Percentiles rank a stretch among this genome's conserved stretches.
Conservation (phyloP, 805 yeast genomes). For the Suhomyces xylopsoci region DNA sequence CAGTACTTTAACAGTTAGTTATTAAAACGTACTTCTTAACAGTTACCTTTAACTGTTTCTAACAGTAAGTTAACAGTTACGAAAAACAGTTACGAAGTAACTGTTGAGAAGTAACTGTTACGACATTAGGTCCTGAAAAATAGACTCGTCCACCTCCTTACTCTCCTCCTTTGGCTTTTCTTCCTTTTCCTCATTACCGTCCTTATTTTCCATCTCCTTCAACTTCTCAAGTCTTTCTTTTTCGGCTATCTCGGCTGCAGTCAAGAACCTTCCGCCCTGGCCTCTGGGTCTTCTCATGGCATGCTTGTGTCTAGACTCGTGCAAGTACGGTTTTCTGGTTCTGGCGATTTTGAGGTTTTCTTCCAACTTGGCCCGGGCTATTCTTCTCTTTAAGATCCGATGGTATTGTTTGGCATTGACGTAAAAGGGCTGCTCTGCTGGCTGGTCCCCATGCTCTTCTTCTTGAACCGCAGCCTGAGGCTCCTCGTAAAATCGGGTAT, state of each 20-base stretch:
- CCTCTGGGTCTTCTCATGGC: slow-evolving; percentile 99
- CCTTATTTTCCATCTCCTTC: slow-evolving; percentile 30
- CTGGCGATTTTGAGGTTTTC: slow-evolving; percentile 83
- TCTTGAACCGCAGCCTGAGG: slow-evolving; percentile 8
- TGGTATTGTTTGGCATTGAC: slow-evolving; percentile 98
- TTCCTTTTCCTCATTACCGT: slow-evolving; percentile 5
- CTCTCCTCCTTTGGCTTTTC: neutral
- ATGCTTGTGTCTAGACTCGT: slow-evolving; percentile 96
- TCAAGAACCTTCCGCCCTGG: slow-evolving; percentile 94
- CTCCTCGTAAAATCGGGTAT: slow-evolving; percentile 8
- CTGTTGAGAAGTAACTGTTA: too few species aligned
- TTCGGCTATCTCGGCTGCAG: slow-evolving; percentile 71
- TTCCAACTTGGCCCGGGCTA: slow-evolving; percentile 90
- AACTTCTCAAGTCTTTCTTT: slow-evolving; percentile 40
- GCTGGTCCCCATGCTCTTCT: slow-evolving; percentile 13
- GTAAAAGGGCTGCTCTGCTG: slow-evolving; percentile 84
- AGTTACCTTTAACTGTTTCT: too few species aligned
- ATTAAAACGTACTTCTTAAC: too few species aligned
- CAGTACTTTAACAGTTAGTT: too few species aligned
- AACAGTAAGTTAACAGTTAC: too few species aligned
- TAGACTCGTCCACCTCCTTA: slow-evolving; percentile 10
- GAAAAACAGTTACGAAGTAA: too few species aligned
- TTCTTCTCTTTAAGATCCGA: slow-evolving; percentile 85
- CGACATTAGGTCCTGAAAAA: slow-evolving; percentile 17
- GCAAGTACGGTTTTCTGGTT: slow-evolving; percentile 90